phyloP scores from a whole-genome alignment of 768 basidiomycete species.

The Dacryopinax primogenitus region DNA sequence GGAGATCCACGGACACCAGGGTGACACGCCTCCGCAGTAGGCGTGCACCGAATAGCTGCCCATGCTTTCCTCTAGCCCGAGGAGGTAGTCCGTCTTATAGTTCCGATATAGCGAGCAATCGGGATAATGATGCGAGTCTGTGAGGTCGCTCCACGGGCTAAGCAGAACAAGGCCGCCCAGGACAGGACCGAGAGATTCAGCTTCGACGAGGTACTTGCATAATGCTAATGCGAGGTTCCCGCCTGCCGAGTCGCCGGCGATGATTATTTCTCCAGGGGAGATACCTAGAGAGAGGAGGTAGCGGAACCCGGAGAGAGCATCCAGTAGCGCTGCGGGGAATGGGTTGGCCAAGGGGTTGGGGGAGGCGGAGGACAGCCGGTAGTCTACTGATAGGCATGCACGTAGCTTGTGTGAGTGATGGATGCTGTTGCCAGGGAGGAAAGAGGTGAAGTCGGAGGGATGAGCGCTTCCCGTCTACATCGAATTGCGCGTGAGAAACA shows the following conservation, averaged over 20 bases:
- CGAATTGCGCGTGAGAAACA: conserved; percentile 16
- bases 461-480: conserved; percentile 38
- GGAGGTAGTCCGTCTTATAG: conserved; percentile 22
- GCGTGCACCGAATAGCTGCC: conserved; percentile 21
- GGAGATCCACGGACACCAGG: conserved; percentile 44
- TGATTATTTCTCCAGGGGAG: conserved; percentile 15
- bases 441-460: conserved; percentile 38
- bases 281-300: conserved; percentile 17
- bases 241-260: conserved; percentile 19
- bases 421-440: conserved; percentile 38
- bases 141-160: conserved; percentile 24
- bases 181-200: background rate
- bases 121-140: conserved; percentile 27
- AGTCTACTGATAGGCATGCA: conserved; percentile 13
- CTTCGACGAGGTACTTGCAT: conserved; percentile 41
- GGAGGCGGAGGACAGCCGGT: conserved; percentile 14
- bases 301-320: conserved; percentile 16
- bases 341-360: conserved; percentile 9
- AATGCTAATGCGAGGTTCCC: conserved; percentile 34
- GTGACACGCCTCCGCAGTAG: conserved; percentile 36
- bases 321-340: conserved; percentile 17
- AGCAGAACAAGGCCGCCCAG: conserved; percentile 12
- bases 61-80: conserved; percentile 13
- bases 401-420: conserved; percentile 28
- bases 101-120: conserved; percentile 31